Conservation (phyloP, 495 filamentous ascomycete species). For the Penicillium maclennaniae region DNA sequence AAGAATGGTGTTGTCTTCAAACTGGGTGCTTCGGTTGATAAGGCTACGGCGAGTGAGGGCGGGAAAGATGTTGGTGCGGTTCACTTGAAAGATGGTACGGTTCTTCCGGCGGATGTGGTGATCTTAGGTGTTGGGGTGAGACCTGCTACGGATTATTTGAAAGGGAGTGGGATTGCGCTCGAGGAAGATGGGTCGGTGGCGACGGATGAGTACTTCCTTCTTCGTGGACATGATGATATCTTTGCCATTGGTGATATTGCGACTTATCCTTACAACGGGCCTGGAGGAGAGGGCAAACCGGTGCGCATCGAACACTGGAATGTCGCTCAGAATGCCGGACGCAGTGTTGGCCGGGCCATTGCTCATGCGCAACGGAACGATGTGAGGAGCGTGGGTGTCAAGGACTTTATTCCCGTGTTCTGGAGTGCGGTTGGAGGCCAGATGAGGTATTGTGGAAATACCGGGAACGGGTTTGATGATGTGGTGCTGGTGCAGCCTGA, state of each 20-base stretch:
- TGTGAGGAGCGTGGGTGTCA: conserved; percentile 46
- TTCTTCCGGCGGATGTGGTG: conserved; percentile 81
- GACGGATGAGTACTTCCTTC: conserved; percentile 72
- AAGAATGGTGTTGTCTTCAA: conserved; percentile 85
- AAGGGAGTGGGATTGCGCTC: conserved; percentile 54
- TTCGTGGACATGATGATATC: conserved; percentile 64
- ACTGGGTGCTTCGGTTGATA: conserved; percentile 73
- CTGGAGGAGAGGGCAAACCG: conserved; percentile 62
- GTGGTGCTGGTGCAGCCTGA: conserved; percentile 70
- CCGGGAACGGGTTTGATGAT: conserved; percentile 76
- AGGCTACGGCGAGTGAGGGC: conserved; percentile 66
- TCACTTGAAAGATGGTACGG: conserved; percentile 79
- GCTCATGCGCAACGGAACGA: conserved; percentile 39
- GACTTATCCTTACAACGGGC: conserved; percentile 89
- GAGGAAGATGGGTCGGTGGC: conserved; percentile 77
- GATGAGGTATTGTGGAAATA: conserved; percentile 88
- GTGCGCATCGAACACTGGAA: conserved; percentile 96
- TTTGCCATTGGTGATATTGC: conserved; percentile 96
- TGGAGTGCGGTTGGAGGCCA: conserved; percentile 91
- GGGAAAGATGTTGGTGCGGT: conserved; percentile 72
- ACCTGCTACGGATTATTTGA: conserved; percentile 85
- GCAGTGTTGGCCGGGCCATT: conserved; percentile 72
- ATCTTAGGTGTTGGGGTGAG: conserved; percentile 86
- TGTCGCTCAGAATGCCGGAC: conserved; percentile 89
- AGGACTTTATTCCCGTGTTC: conserved; percentile 87